Evolutionary conservation across 768 basidiomycete genomes (phyloP).

Genomic region (Suillus americanus): DNA sequence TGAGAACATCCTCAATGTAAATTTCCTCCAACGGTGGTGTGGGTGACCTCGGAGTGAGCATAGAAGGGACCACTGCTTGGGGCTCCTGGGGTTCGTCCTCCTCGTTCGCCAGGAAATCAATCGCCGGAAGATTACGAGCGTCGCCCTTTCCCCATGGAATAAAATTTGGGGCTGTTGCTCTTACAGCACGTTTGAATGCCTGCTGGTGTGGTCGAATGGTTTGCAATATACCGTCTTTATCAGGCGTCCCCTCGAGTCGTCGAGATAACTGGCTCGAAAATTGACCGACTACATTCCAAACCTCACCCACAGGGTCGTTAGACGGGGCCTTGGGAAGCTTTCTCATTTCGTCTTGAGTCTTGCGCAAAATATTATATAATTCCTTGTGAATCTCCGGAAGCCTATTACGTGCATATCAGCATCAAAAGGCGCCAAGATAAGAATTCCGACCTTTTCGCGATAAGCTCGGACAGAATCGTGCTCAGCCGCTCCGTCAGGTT

Average conservation of each 20-base stretch:
- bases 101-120: conserved; percentile 40
- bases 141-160: conserved; percentile 41
- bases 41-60: background rate
- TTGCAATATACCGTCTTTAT: conserved; percentile 54
- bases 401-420: conserved; percentile 32
- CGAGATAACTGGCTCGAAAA: conserved; percentile 47
- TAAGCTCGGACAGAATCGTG: conserved; percentile 58
- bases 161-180: conserved; percentile 57
- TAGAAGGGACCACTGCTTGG: too few species aligned
- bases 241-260: conserved; percentile 54
- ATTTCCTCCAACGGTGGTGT: conserved; percentile 27
- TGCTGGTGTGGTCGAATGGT: conserved; percentile 48
- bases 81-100: conserved; percentile 24
- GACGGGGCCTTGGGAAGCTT: conserved; percentile 54
- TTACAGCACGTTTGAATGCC: conserved; percentile 47
- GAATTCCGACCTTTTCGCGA: conserved; percentile 51
- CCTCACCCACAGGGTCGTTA: conserved; percentile 54
- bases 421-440: background rate
- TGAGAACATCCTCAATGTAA: conserved; percentile 53
- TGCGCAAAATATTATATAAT: conserved; percentile 43
- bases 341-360: conserved; percentile 33
- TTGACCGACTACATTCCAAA: conserved; percentile 43
- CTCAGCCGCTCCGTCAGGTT: conserved; percentile 61
- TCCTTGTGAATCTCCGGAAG: conserved; percentile 65
- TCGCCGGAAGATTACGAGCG: conserved; percentile 3